Evolutionary conservation across 2,329 filamentous ascomycete species (phyloP).

Genomic region (Pseudopithomyces maydicus): DNA sequence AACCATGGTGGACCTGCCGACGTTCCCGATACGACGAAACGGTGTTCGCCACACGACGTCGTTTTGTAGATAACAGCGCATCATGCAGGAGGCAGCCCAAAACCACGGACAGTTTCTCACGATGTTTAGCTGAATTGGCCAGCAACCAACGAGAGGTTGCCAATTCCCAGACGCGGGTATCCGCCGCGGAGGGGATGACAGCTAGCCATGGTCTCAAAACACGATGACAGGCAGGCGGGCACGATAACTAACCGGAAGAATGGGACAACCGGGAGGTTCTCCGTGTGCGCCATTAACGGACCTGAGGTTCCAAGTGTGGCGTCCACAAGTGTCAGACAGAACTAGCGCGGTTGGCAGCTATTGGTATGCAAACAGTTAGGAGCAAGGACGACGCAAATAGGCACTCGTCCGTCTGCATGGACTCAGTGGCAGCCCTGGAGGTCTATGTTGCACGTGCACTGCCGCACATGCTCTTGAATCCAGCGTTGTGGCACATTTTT

Average conservation of each 20-base stretch:
- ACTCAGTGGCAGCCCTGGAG: neutral
- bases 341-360: slow-evolving; percentile 9
- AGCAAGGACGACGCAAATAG: slow-evolving; percentile 16
- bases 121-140: neutral
- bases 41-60: slow-evolving; percentile 17
- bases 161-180: neutral
- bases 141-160: slow-evolving; percentile 6
- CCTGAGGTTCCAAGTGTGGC: slow-evolving; percentile 69
- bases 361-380: slow-evolving; percentile 6
- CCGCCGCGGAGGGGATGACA: neutral
- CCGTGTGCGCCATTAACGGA: slow-evolving; percentile 54
- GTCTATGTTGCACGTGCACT: slow-evolving; percentile 24
- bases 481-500: slow-evolving; percentile 28
- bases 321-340: slow-evolving; percentile 28
- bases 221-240: neutral
- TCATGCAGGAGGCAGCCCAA: slow-evolving; percentile 17
- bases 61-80: slow-evolving; percentile 9
- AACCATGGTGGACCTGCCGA: neutral
- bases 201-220: neutral
- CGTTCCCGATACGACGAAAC: slow-evolving; percentile 10
- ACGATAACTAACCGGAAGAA: neutral
- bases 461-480: slow-evolving; percentile 26
- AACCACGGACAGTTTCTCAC: slow-evolving; percentile 11
- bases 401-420: slow-evolving; percentile 16
- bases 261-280: slow-evolving; percentile 1